Evolutionary conservation across 805 yeast genomes (phyloP).

Genomic region (Yamadazyma endophytica): DNA sequence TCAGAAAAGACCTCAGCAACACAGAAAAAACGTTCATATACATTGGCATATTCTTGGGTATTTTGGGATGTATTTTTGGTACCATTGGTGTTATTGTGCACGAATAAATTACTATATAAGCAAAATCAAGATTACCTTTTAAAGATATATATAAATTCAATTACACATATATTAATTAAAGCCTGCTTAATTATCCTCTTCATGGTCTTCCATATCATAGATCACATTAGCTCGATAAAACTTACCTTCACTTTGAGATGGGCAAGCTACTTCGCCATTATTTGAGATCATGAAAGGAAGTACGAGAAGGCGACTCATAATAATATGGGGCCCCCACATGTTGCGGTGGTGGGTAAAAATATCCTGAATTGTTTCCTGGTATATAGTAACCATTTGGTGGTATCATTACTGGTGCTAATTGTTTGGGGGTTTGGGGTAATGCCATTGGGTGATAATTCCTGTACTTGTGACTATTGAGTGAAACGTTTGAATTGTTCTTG

Average conservation of each 20-base stretch:
- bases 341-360: constrained; percentile 6
- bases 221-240: constrained; percentile 36
- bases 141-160: no score
- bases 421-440: background rate
- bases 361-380: no score
- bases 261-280: constrained; percentile 72
- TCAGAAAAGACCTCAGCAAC: constrained; percentile 16
- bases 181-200: no score
- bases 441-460: background rate
- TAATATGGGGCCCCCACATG: no score
- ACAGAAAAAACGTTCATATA: constrained; percentile 10
- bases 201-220: constrained; percentile 9
- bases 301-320: no score
- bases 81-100: constrained; percentile 12
- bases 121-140: background rate
- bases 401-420: background rate
- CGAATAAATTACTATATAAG: background rate
- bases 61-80: constrained; percentile 20
- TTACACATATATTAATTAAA: no score
- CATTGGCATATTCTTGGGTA: constrained; percentile 17
- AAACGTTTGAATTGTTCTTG: constrained; percentile 10
- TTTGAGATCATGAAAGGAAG: no score
- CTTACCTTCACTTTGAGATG: constrained; percentile 57
- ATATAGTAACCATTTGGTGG: no score
- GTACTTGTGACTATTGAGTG: constrained; percentile 13